Conservation (phyloP, 202 grass and related monocot species). For the Musa balbisiana region DNA sequence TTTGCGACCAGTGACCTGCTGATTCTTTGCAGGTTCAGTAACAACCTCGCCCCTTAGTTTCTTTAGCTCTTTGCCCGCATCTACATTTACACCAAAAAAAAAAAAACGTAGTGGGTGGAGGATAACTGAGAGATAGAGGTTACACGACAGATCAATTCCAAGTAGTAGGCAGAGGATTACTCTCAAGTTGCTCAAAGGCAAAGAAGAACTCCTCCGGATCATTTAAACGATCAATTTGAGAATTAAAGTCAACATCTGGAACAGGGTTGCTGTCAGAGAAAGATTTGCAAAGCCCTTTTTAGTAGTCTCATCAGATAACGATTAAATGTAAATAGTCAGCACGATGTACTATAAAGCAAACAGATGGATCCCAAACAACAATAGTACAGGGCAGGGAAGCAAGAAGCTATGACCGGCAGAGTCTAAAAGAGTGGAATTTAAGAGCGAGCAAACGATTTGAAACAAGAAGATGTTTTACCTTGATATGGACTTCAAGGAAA, state of each 20-base stretch:
- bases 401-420: neutral
- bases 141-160: neutral
- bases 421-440: neutral
- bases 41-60: slow-evolving; percentile 31
- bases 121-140: neutral
- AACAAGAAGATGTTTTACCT: slow-evolving; percentile 13
- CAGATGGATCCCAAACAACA: neutral
- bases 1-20: slow-evolving; percentile 12
- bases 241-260: slow-evolving; percentile 30
- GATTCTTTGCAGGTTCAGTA: slow-evolving; percentile 12
- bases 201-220: slow-evolving; percentile 41
- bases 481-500: slow-evolving; percentile 24
- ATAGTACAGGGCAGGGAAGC: neutral
- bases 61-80: slow-evolving; percentile 44
- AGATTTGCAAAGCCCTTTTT: slow-evolving; percentile 6
- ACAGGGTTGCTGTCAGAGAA: slow-evolving; percentile 36
- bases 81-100: slow-evolving; percentile 30
- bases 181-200: slow-evolving; percentile 32
- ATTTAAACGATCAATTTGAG: slow-evolving; percentile 24
- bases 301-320: slow-evolving; percentile 11
- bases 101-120: slow-evolving; percentile 3
- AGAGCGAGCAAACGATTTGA: neutral
- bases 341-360: too few species aligned
- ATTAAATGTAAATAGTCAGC: neutral
- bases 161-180: slow-evolving; percentile 21